phyloP scores from a whole-genome alignment of 768 basidiomycete species.

The Podaxis sp. region DNA sequence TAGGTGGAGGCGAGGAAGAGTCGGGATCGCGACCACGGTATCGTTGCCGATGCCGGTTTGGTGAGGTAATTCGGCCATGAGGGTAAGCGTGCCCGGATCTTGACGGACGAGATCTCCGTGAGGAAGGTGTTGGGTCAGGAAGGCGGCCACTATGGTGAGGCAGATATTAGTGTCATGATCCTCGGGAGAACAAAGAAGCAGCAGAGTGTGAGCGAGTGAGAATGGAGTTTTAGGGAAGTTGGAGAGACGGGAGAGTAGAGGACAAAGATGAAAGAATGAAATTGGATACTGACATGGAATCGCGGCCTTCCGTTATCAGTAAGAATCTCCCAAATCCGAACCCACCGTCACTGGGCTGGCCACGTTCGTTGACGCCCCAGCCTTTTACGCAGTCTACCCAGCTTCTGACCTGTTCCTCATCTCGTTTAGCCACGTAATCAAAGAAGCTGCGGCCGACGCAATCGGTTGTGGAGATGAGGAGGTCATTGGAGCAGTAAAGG shows the following conservation, averaged over 20 bases:
- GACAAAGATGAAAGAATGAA: constrained; percentile 1
- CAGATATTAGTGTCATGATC: background rate
- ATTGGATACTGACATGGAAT: constrained; percentile 50
- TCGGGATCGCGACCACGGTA: constrained; percentile 20
- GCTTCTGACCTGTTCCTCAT: constrained; percentile 64
- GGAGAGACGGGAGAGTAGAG: background rate
- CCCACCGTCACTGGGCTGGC: constrained; percentile 81
- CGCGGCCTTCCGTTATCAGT: constrained; percentile 56
- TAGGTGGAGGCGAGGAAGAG: background rate
- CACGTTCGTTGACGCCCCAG: constrained; percentile 84
- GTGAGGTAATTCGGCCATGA: constrained; percentile 10
- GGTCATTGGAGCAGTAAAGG: constrained; percentile 73
- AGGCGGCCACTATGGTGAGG: constrained; percentile 7
- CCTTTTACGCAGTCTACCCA: constrained; percentile 81
- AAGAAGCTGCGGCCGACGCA: constrained; percentile 70
- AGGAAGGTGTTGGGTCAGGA: constrained; percentile 9
- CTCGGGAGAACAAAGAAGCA: background rate
- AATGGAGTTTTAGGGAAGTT: background rate
- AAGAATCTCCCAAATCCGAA: constrained; percentile 80
- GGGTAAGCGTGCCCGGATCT: background rate
- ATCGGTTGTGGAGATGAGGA: constrained; percentile 56
- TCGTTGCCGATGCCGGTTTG: constrained; percentile 20
- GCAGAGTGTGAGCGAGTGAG: background rate
- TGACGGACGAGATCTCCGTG: constrained; percentile 11
- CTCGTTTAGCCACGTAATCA: constrained; percentile 67